Conservation (phyloP, 495 filamentous ascomycete species). For the Stereocaulon alpinum region DNA sequence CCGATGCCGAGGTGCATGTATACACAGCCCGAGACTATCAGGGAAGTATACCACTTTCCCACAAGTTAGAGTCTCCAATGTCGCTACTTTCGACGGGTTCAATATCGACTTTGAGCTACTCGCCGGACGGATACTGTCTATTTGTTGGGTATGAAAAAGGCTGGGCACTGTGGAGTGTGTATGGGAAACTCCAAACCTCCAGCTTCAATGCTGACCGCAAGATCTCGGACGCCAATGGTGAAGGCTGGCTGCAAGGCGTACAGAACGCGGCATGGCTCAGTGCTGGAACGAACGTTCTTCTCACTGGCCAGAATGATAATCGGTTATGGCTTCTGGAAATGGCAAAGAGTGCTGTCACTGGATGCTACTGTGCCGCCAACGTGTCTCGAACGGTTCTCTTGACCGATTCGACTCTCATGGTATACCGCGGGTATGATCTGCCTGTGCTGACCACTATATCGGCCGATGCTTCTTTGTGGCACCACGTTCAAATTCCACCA, state of each 20-base stretch:
- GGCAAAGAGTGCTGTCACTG: conserved; percentile 79
- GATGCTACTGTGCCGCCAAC: conserved; percentile 84
- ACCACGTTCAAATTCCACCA: conserved; percentile 76
- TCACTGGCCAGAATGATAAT: conserved; percentile 58
- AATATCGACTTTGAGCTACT: conserved; percentile 71
- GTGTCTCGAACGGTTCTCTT: conserved; percentile 80
- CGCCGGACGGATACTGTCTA: conserved; percentile 91
- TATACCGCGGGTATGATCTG: conserved; percentile 88
- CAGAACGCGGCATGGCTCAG: conserved; percentile 73
- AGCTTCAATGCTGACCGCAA: conserved; percentile 63
- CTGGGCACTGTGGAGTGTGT: conserved; percentile 96
- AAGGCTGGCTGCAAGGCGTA: conserved; percentile 72
- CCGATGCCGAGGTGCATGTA: conserved; percentile 67
- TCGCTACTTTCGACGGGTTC: conserved; percentile 53
- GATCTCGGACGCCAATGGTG: conserved; percentile 54
- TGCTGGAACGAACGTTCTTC: conserved; percentile 73
- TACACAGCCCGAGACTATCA: conserved; percentile 89
- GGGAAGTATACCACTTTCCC: conserved; percentile 86
- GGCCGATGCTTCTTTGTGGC: conserved; percentile 87
- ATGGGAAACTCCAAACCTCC: conserved; percentile 73
- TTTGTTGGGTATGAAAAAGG: conserved; percentile 90
- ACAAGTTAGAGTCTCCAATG: conserved; percentile 56
- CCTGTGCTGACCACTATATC: conserved; percentile 84
- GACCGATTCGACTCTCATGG: conserved; percentile 71
- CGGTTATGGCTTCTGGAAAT: conserved; percentile 83